phyloP scores from a whole-genome alignment of 805 yeast species.

The Cyberlindnera nakhonratchasimensis region DNA sequence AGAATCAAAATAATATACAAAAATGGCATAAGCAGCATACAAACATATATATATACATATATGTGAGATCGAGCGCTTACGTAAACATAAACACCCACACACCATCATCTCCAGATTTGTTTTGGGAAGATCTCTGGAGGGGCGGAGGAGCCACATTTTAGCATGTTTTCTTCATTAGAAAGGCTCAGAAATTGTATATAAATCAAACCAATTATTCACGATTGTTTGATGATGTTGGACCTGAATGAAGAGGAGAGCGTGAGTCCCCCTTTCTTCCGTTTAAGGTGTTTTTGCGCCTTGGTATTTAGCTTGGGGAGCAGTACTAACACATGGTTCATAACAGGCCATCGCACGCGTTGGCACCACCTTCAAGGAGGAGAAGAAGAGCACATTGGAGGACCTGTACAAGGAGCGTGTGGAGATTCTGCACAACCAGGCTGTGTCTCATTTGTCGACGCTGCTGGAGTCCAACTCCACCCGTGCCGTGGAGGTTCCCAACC shows the following conservation, averaged over 20 bases:
- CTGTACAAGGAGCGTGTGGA: conserved; percentile 29
- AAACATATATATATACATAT: no score
- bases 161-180: no score
- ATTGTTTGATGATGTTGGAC: conserved; percentile 8
- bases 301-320: no score
- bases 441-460: conserved; percentile 27
- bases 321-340: no score
- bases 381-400: conserved; percentile 14
- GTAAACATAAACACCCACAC: conserved; percentile 1
- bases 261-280: background rate
- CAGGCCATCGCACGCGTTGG: conserved; percentile 24
- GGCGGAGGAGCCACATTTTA: no score
- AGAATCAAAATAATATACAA: no score
- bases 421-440: conserved; percentile 29
- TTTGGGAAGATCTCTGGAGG: background rate
- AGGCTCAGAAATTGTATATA: background rate
- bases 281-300: no score
- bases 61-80: no score
- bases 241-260: conserved; percentile 11
- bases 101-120: background rate
- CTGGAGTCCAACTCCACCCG: conserved; percentile 32
- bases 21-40: no score
- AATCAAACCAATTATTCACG: background rate
- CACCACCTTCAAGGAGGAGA: conserved; percentile 21
- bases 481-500: conserved; percentile 42